Conservation (phyloP, 2,329 filamentous ascomycete genomes). For the Bipolaris cookei region DNA sequence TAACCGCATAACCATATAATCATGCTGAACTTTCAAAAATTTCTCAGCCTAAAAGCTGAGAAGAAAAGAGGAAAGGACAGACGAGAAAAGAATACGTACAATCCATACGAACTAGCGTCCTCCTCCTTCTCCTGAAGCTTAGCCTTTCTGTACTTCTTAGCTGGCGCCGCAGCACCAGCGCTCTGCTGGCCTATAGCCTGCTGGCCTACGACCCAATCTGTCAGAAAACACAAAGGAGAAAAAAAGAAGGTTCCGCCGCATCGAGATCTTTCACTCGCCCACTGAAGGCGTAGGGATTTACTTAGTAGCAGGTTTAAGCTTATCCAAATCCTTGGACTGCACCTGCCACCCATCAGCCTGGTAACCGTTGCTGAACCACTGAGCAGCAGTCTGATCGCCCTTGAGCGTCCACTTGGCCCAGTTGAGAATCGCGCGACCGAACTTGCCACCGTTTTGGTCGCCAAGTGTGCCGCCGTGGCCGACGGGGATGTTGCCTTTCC, state of each 20-base stretch:
- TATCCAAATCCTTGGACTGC: constrained; percentile 8
- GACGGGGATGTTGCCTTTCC: constrained; percentile 32
- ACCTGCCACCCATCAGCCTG: constrained; percentile 21
- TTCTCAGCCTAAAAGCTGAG: background rate
- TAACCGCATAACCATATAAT: too few relatives aligned
- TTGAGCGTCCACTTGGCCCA: constrained; percentile 26
- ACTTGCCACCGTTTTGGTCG: constrained; percentile 23
- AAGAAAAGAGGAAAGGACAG: background rate
- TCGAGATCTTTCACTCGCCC: background rate
- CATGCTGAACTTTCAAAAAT: too few relatives aligned
- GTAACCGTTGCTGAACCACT: constrained; percentile 9
- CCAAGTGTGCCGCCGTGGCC: constrained; percentile 26
- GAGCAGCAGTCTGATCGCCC: constrained; percentile 13
- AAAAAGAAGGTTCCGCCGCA: background rate
- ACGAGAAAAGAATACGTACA: background rate
- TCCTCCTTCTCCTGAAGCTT: background rate
- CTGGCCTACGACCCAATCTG: too few relatives aligned
- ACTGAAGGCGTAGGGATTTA: background rate
- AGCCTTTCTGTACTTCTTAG: too few relatives aligned
- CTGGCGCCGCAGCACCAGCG: too few relatives aligned
- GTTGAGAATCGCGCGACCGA: constrained; percentile 20
- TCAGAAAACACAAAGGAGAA: background rate
- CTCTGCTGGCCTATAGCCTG: too few relatives aligned
- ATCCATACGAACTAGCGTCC: too few relatives aligned
- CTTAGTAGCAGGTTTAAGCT: constrained; percentile 16